Percentiles rank a stretch among this genome's conserved stretches.
These are phyloP conservation scores for Raphanus sativus DNA, from an alignment of 345 rosid genomes.

Conservation along the genomic window DNA sequence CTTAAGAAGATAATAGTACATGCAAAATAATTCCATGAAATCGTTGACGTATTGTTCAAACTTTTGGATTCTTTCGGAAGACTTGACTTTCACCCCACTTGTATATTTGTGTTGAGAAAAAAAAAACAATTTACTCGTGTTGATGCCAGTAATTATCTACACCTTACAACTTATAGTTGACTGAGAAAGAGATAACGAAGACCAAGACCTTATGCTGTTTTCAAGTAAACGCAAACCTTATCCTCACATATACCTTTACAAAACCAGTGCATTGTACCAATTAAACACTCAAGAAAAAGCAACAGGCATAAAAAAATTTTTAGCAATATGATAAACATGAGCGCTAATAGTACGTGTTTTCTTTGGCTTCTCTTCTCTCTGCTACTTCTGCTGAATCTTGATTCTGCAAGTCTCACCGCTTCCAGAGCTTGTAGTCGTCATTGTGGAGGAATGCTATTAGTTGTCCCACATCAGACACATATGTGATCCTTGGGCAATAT, in stretches of 20 bases:
- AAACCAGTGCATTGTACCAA: background rate
- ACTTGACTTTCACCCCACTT: background rate
- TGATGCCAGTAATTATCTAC: no score
- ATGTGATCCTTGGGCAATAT: no score
- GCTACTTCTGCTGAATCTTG: background rate
- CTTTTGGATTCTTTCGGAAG: background rate
- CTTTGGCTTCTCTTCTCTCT: background rate
- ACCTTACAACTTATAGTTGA: background rate
- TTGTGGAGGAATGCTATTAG: conserved; percentile 48
- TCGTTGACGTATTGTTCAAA: no score
- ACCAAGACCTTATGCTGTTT: background rate
- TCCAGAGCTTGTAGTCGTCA: no score
- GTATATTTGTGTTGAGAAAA: background rate
- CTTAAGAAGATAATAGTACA: no score
- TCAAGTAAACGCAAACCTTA: background rate
- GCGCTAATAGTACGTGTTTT: background rate
- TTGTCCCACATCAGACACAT: no score
- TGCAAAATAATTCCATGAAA: no score
- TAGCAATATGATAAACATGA: no score
- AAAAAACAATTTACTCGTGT: no score
- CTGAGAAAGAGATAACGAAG: background rate
- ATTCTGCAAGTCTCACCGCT: no score
- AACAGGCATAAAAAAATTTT: no score
- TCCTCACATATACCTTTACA: background rate
- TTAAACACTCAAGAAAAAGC: background rate